Evolutionary conservation across 371 early-diverging fungal species (phyloP).

Genomic region (Rhizopus delemar): DNA sequence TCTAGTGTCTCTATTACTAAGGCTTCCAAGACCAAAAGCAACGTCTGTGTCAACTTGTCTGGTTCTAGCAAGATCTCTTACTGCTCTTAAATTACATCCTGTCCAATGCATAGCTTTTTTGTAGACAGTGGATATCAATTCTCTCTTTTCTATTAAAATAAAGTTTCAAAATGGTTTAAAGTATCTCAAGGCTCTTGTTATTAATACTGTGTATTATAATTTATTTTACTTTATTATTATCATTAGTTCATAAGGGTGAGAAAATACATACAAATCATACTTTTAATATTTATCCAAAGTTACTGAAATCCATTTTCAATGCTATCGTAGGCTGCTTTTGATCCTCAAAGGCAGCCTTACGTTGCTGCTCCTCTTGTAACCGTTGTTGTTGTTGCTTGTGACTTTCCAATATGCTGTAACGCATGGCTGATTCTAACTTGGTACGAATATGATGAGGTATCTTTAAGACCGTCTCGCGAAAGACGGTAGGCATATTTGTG

Average conservation of each 20-base stretch:
- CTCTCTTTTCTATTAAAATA: no score
- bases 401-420: constrained; percentile 43
- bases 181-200: no score
- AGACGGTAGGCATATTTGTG: constrained; percentile 33
- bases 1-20: constrained; percentile 18
- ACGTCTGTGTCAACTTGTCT: constrained; percentile 18
- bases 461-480: constrained; percentile 39
- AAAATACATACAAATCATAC: no score
- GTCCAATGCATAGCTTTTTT: no score
- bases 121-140: no score
- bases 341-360: constrained; percentile 27
- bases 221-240: no score
- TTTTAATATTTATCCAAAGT: constrained; percentile 29
- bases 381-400: constrained; percentile 43
- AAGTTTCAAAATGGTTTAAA: no score
- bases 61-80: constrained; percentile 6
- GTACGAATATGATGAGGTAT: constrained; percentile 31
- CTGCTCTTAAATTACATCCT: neutral
- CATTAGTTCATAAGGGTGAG: no score
- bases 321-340: constrained; percentile 53
- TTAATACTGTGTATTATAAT: no score
- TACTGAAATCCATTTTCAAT: constrained; percentile 57
- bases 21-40: constrained; percentile 20
- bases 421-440: constrained; percentile 48
- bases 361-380: constrained; percentile 32